Conservation (phyloP, 257 asterid species). For the Cynanchum wilfordii region DNA sequence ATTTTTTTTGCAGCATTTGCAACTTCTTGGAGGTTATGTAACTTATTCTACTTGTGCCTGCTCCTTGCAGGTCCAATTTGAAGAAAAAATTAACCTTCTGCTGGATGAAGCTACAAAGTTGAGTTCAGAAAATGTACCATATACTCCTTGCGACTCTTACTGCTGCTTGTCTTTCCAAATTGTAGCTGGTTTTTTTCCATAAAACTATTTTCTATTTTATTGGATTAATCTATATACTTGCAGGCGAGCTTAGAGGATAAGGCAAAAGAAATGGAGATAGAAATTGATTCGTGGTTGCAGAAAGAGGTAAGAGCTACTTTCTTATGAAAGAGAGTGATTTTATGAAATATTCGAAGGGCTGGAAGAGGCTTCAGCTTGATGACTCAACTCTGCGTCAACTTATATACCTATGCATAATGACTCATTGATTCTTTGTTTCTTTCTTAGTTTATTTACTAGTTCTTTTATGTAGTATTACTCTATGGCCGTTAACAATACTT, state of each 20-base stretch:
- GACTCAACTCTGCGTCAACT: not conserved
- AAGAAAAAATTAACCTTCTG: constrained; percentile 40
- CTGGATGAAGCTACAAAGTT: constrained; percentile 39
- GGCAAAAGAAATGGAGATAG: constrained; percentile 54
- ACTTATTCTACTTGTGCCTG: constrained; percentile 11
- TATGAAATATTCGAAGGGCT: not conserved
- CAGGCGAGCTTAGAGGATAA: constrained; percentile 58
- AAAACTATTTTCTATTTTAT: not conserved
- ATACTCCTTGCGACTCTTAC: not conserved
- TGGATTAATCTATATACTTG: constrained; percentile 11
- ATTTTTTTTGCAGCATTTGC: not conserved
- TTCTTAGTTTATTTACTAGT: not conserved
- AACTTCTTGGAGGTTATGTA: constrained; percentile 6
- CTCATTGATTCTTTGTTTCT: not conserved
- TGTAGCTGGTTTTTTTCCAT: not conserved
- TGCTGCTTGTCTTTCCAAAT: not conserved
- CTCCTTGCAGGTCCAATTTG: constrained; percentile 43
- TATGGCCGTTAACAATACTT: not conserved
- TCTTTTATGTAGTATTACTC: not conserved
- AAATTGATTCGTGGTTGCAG: constrained; percentile 45
- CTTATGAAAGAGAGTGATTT: constrained; percentile 13
- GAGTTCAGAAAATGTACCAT: constrained; percentile 43
- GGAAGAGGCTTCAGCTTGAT: not conserved
- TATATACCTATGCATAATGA: not conserved
- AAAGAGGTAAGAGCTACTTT: constrained; percentile 51